Percentiles rank a stretch among this genome's conserved stretches.
Evolutionary conservation across 306 rosid species (phyloP).

Genomic region (Purshia tridentata): DNA sequence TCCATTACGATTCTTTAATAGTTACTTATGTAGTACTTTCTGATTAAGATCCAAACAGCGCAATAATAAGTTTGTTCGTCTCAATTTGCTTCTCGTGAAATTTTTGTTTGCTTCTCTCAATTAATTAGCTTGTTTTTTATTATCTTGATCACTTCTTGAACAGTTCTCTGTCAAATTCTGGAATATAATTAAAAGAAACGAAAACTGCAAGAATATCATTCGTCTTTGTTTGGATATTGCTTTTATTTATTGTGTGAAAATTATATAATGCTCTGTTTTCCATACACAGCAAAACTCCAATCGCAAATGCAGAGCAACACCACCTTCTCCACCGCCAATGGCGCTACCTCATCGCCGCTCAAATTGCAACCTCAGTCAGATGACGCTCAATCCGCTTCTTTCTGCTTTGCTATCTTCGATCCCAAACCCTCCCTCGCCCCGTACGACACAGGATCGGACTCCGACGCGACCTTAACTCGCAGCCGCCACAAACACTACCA

Average conservation of each 20-base stretch:
- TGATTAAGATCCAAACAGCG: conserved; percentile 12
- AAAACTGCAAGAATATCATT: background rate
- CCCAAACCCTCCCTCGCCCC: conserved; percentile 36
- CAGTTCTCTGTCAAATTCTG: background rate
- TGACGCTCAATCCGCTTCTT: conserved; percentile 29
- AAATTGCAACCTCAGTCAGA: conserved; percentile 36
- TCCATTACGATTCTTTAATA: background rate
- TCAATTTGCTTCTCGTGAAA: background rate
- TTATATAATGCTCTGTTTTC: background rate
- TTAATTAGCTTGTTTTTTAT: background rate
- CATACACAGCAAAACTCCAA: conserved; percentile 6
- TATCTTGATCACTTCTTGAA: background rate
- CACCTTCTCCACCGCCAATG: conserved; percentile 37
- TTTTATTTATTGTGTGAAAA: background rate
- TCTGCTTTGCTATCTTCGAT: conserved; percentile 45
- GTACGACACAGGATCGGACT: conserved; percentile 23
- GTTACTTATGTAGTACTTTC: background rate
- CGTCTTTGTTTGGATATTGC: background rate
- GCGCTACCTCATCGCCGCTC: conserved; percentile 32
- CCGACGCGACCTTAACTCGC: conserved; percentile 8
- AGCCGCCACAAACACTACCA: conserved; percentile 32
- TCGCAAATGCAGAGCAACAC: conserved; percentile 50
- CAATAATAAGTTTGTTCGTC: background rate
- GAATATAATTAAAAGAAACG: background rate
- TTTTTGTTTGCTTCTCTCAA: background rate